A percentile compares a stretch with the other conserved stretches of the same genome.
These are phyloP conservation scores for Shiraia sp. DNA, from an alignment of 2,329 filamentous ascomycete species.

Conservation along the genomic window DNA sequence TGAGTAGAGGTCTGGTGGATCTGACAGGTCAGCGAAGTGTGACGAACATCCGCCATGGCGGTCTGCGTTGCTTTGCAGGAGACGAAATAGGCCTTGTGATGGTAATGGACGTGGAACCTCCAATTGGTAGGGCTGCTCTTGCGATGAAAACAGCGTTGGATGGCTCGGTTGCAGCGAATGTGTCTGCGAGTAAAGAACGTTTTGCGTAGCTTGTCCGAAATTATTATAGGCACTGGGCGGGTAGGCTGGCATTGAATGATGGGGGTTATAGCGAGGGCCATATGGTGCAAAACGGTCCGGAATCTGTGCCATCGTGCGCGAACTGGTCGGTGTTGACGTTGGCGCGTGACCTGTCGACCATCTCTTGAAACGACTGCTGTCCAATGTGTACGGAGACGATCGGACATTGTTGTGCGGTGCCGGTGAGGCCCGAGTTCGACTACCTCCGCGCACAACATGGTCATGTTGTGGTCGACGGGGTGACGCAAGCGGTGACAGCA, in stretches of 20 bases:
- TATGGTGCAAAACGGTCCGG: slow-evolving; percentile 66
- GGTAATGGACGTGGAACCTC: slow-evolving; percentile 63
- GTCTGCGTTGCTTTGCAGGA: slow-evolving; percentile 75
- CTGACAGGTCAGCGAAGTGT: slow-evolving; percentile 73
- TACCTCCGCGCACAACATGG: slow-evolving; percentile 53
- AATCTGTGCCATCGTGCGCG: slow-evolving; percentile 60
- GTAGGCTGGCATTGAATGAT: slow-evolving; percentile 46
- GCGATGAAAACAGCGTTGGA: slow-evolving; percentile 51
- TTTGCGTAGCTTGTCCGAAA: slow-evolving; percentile 39
- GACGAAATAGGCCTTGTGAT: slow-evolving; percentile 73
- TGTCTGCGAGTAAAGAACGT: slow-evolving; percentile 44
- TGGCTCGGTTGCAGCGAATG: slow-evolving; percentile 60
- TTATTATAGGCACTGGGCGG: slow-evolving; percentile 36
- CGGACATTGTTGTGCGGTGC: slow-evolving; percentile 70
- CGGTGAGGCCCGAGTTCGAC: slow-evolving; percentile 71
- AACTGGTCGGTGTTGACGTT: slow-evolving; percentile 64
- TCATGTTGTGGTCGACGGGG: slow-evolving; percentile 67
- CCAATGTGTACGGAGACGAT: slow-evolving; percentile 71
- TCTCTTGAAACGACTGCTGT: slow-evolving; percentile 68
- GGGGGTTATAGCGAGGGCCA: slow-evolving; percentile 57
- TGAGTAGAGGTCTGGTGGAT: slow-evolving; percentile 76
- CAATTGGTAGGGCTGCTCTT: slow-evolving; percentile 56
- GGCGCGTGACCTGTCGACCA: slow-evolving; percentile 70
- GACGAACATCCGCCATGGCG: slow-evolving; percentile 64
- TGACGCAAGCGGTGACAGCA: slow-evolving; percentile 73